phyloP scores from a whole-genome alignment of 2,329 filamentous ascomycete genomes.

The Cadophora luteo-olivacea region DNA sequence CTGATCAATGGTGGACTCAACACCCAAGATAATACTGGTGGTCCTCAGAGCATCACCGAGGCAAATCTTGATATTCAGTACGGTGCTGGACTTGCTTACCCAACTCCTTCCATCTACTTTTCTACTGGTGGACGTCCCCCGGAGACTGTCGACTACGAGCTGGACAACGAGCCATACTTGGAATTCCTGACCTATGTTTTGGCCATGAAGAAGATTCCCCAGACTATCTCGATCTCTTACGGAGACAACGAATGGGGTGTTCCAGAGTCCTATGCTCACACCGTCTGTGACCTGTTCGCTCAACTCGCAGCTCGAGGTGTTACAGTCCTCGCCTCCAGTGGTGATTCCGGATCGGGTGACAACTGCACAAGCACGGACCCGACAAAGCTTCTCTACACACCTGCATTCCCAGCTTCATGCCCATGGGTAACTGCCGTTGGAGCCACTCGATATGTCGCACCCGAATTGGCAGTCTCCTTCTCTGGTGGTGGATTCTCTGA shows the following conservation, averaged over 20 bases:
- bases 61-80: constrained; percentile 63
- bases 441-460: constrained; percentile 46
- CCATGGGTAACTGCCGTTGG: constrained; percentile 72
- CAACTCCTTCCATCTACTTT: constrained; percentile 58
- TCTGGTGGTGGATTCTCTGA: constrained; percentile 58
- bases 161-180: constrained; percentile 72
- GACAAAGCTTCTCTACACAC: constrained; percentile 56
- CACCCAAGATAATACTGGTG: constrained; percentile 43
- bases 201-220: constrained; percentile 56
- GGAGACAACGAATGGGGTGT: constrained; percentile 70
- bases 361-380: constrained; percentile 61
- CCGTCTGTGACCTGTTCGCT: constrained; percentile 66
- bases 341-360: constrained; percentile 63
- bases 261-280: constrained; percentile 62
- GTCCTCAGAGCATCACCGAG: constrained; percentile 50
- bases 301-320: constrained; percentile 69
- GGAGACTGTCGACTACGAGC: constrained; percentile 47
- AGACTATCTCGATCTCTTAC: constrained; percentile 69
- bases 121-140: constrained; percentile 63
- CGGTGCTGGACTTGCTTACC: constrained; percentile 58
- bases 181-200: constrained; percentile 64
- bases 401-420: constrained; percentile 69
- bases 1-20: constrained; percentile 50
- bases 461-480: constrained; percentile 41
- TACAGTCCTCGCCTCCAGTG: constrained; percentile 64